Evolutionary conservation across 2,329 filamentous ascomycete genomes (phyloP), one percentile per base, ranked within the genome.

Genomic region (Diplodia sapinea): DNA sequence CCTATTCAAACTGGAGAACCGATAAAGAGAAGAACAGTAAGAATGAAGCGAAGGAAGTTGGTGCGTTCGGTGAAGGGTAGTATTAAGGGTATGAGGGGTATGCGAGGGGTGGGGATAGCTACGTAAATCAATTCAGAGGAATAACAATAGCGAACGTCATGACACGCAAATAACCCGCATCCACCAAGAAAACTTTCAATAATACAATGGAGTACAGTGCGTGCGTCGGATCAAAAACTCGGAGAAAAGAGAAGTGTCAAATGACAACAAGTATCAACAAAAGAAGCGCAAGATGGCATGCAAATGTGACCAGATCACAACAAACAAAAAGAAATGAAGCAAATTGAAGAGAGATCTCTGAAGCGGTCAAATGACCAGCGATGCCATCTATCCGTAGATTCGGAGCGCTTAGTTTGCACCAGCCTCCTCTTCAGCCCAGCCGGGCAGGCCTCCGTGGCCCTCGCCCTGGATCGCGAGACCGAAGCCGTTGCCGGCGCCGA

Each of bases 381-480:
- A 40, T 40, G 40, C 64, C 51, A 54, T 49, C 29, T 49, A 51
- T 51, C 47, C 23, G 31, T 40, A n/a, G 9, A 31, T 51, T 47
- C 43, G 38, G 31, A 38, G 40, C 23, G 38, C 55, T 72, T 76
- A 79, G 81, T 86, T 85, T 26, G 84, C 84, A 69, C 84, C 83
- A 70, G 87, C 83, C 74, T 88, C 87, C 77, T 89, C 87, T 77
- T 89, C 87, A 68, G 85, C 86, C 87, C 87, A 89, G 63, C 87
- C 87, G 17, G 84, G 85, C 66, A 89, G 80, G 54, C 83, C 84
- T 50, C 81, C 83, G 38, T 68, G 66, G 49, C 59, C 57, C 70
- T 87, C 86, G 69, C 83, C 85, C 70, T 85, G 82, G 68, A 88
- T 86, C 43, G 86, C 86, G 57, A 89, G 80, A 26, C 87, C 87